Evolutionary conservation across 2,329 filamentous ascomycete species (phyloP).

Genomic region (Paecilomyces formosus): DNA sequence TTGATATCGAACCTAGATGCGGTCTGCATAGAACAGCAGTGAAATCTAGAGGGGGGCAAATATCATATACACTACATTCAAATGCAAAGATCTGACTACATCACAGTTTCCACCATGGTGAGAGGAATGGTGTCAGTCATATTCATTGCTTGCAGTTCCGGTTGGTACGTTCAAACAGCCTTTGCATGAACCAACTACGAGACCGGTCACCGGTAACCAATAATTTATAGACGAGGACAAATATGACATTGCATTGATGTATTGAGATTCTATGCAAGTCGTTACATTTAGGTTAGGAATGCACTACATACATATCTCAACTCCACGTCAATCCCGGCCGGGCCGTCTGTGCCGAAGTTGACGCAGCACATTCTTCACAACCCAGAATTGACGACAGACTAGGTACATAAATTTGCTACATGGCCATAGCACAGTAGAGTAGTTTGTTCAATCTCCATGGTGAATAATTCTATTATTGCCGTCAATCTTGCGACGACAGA

Average conservation of each 20-base stretch:
- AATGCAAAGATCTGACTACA: neutral
- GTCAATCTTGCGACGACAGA: neutral
- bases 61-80: neutral
- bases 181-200: neutral
- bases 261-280: too few species aligned
- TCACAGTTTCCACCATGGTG: neutral
- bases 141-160: neutral
- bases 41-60: neutral
- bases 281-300: too few species aligned
- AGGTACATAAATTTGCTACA: neutral
- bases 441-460: neutral
- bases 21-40: neutral
- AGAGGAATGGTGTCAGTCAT: neutral
- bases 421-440: neutral
- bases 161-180: neutral
- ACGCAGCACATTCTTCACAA: neutral
- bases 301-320: neutral
- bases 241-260: too few species aligned
- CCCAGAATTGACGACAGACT: neutral
- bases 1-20: neutral
- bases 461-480: neutral
- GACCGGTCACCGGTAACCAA: too few species aligned
- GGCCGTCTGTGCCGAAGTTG: neutral
- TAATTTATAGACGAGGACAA: too few species aligned
- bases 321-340: neutral